phyloP scores from a whole-genome alignment of 805 yeast species.

The Myxozyma mucilagina region DNA sequence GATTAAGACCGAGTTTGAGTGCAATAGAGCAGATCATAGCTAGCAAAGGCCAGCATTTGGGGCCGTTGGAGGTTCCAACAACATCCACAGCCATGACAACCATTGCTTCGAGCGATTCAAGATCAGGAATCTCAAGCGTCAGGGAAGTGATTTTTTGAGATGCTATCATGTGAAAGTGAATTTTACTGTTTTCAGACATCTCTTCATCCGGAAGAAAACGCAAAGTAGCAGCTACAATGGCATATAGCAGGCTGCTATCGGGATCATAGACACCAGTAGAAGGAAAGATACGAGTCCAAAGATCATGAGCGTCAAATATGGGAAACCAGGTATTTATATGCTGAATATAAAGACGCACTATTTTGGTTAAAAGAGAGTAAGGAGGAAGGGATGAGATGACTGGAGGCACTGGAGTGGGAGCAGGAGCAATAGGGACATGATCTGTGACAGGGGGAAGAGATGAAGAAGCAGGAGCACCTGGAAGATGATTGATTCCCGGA shows the following conservation, averaged over 20 bases:
- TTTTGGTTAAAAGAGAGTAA: conserved; percentile 25
- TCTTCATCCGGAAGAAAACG: conserved; percentile 26
- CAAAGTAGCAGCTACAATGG: conserved; percentile 33
- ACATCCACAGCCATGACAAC: conserved; percentile 34
- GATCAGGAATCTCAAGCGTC: conserved; percentile 32
- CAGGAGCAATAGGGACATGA: background rate
- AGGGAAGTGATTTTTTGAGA: conserved; percentile 32
- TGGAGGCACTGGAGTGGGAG: background rate
- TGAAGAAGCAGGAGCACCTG: background rate
- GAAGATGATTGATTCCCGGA: too few relatives aligned
- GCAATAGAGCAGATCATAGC: conserved; percentile 35
- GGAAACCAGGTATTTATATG: conserved; percentile 83
- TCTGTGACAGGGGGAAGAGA: background rate
- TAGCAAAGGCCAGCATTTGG: conserved; percentile 37
- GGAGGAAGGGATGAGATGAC: conserved; percentile 19
- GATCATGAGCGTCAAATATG: conserved; percentile 52
- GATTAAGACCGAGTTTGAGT: conserved; percentile 27
- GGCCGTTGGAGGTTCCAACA: conserved; percentile 37
- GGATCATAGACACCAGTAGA: background rate
- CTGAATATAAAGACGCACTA: conserved; percentile 73
- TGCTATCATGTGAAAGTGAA: conserved; percentile 28
- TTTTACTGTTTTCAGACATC: conserved; percentile 11
- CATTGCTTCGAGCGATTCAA: conserved; percentile 35
- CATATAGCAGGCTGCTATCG: conserved; percentile 24
- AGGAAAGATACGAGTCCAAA: conserved; percentile 11